Evolutionary conservation across 108 stramenopile species (phyloP).

Genomic region (Nitzschia inconspicua): DNA sequence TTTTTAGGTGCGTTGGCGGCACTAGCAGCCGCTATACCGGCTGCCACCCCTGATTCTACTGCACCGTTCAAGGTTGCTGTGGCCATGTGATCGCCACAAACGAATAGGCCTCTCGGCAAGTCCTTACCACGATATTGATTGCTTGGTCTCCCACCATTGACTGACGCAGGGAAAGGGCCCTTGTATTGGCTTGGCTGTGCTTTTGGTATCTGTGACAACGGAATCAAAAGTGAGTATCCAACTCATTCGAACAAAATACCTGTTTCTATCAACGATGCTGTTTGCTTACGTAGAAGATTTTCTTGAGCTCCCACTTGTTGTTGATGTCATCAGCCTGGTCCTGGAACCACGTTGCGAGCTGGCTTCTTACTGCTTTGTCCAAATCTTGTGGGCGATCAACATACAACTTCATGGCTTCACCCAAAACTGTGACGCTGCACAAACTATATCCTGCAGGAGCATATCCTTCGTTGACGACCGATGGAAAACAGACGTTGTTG

Average conservation of each 20-base stretch:
- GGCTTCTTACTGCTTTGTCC: slow-evolving; percentile 54
- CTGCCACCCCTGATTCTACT: slow-evolving; percentile 71
- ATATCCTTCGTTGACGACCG: slow-evolving; percentile 64
- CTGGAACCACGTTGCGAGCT: slow-evolving; percentile 68
- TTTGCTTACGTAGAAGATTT: slow-evolving; percentile 40
- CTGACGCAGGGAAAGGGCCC: slow-evolving; percentile 44
- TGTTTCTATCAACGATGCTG: background rate
- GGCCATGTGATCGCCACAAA: slow-evolving; percentile 87
- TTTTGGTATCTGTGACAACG: slow-evolving; percentile 39
- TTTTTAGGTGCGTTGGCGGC: background rate
- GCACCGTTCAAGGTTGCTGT: slow-evolving; percentile 89
- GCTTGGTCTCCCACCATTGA: slow-evolving; percentile 68
- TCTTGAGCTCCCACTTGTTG: slow-evolving; percentile 60
- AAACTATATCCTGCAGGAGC: slow-evolving; percentile 67
- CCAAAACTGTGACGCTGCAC: slow-evolving; percentile 71
- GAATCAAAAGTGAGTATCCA: background rate
- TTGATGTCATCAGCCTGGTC: slow-evolving; percentile 41
- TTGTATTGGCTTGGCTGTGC: slow-evolving; percentile 76
- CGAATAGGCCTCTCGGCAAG: slow-evolving; percentile 62
- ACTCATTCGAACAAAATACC: background rate
- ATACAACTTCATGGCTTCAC: slow-evolving; percentile 52
- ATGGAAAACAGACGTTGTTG: slow-evolving; percentile 88
- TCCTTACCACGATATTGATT: slow-evolving; percentile 36
- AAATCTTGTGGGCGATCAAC: slow-evolving; percentile 43
- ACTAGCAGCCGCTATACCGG: slow-evolving; percentile 51